Evolutionary conservation across 2,329 filamentous ascomycete genomes (phyloP).

Genomic region (Hawksworthiomyces lignivorus): DNA sequence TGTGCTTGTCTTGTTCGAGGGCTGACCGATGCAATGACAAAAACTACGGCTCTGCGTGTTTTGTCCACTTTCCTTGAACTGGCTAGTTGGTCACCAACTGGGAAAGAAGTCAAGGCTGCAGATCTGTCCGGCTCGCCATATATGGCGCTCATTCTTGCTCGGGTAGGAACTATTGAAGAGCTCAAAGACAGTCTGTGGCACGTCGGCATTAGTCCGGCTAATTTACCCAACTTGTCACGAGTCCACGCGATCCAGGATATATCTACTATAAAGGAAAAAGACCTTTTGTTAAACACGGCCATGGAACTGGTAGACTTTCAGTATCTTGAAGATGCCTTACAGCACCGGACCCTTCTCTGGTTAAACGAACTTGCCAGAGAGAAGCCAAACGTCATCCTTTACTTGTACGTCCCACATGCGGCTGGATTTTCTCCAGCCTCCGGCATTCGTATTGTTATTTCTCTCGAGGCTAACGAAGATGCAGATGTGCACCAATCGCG

Average conservation of each 20-base stretch:
- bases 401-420: constrained; percentile 56
- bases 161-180: constrained; percentile 50
- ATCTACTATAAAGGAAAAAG: constrained; percentile 46
- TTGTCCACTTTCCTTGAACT: constrained; percentile 55
- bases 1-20: constrained; percentile 58
- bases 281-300: constrained; percentile 54
- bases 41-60: constrained; percentile 50
- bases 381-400: constrained; percentile 48
- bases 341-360: constrained; percentile 52
- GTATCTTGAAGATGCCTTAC: constrained; percentile 54
- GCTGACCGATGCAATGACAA: constrained; percentile 54
- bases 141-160: constrained; percentile 50
- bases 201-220: constrained; percentile 42
- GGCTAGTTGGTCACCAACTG: constrained; percentile 27
- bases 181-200: constrained; percentile 56
- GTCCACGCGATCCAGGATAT: constrained; percentile 36
- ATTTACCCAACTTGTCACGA: constrained; percentile 31
- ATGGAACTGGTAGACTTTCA: constrained; percentile 61
- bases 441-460: neutral
- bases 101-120: constrained; percentile 13
- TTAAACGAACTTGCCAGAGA: constrained; percentile 48
- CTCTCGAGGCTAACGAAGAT: too few relatives aligned
- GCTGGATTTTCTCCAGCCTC: too few relatives aligned
- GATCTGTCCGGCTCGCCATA: constrained; percentile 46
- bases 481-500: constrained; percentile 48